Percentiles rank a stretch among this genome's conserved stretches.
Conservation (phyloP, 345 rosid species). For the Aethionema arabicum region DNA sequence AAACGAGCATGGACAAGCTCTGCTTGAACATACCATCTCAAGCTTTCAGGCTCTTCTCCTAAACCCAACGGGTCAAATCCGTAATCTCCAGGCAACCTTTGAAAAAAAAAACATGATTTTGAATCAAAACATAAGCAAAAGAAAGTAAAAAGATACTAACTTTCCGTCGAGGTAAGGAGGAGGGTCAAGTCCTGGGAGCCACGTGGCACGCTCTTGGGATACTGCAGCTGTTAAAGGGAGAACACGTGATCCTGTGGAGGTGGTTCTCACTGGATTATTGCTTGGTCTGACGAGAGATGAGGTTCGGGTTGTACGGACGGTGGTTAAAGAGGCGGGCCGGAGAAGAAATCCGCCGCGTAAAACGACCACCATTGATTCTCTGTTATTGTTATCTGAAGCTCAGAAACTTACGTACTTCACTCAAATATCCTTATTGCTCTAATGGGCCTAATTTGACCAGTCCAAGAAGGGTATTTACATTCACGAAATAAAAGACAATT, state of each 20-base stretch:
- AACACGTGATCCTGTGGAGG: background rate
- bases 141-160: slow-evolving; percentile 42
- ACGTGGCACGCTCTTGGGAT: slow-evolving; percentile 62
- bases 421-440: too few relatives aligned
- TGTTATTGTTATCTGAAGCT: too few relatives aligned
- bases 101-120: slow-evolving; percentile 1
- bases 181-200: slow-evolving; percentile 95
- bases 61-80: slow-evolving; percentile 95
- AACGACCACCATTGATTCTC: too few relatives aligned
- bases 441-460: too few relatives aligned
- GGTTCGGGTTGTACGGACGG: too few relatives aligned
- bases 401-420: too few relatives aligned
- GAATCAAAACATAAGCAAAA: slow-evolving; percentile 3
- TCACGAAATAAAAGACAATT: too few relatives aligned
- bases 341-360: too few relatives aligned
- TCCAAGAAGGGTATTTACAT: too few relatives aligned
- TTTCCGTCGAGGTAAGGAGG: slow-evolving; percentile 85
- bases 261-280: too few relatives aligned
- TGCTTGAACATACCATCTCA: slow-evolving; percentile 96
- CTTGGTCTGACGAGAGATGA: too few relatives aligned
- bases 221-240: slow-evolving; percentile 39
- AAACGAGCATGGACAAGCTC: slow-evolving; percentile 91
- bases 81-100: slow-evolving; percentile 78
- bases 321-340: too few relatives aligned
- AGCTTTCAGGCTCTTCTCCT: slow-evolving; percentile 86